These are phyloP conservation scores for Cercospora sp. DNA, from an alignment of 2,329 filamentous ascomycete species.

Conservation along the genomic window DNA sequence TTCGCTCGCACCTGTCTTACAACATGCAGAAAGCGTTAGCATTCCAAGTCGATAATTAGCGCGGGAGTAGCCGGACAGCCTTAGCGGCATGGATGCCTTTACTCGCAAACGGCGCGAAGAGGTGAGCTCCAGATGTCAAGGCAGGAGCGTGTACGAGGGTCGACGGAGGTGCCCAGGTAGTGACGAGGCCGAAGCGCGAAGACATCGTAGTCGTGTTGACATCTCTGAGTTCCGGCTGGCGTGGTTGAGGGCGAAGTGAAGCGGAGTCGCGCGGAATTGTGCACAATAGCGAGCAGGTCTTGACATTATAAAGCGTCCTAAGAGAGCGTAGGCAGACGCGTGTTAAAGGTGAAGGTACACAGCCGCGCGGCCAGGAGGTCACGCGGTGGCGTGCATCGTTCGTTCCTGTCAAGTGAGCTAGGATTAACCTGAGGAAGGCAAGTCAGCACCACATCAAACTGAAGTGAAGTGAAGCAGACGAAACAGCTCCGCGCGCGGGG, in stretches of 20 bases:
- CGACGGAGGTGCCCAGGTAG: not conserved
- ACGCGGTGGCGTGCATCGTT: not conserved
- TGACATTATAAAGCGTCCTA: not conserved
- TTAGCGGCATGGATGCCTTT: conserved; percentile 1
- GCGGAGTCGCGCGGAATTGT: not conserved
- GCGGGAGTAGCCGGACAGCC: not conserved
- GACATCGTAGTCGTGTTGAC: not conserved
- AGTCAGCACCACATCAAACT: not conserved
- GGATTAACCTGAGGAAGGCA: not conserved
- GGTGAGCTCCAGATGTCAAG: not conserved
- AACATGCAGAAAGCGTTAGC: not conserved
- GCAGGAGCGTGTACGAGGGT: not conserved
- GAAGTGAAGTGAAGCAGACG: not conserved
- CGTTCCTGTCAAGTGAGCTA: not conserved
- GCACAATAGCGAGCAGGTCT: not conserved
- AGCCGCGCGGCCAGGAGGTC: not conserved
- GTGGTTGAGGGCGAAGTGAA: not conserved
- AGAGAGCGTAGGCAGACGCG: not conserved
- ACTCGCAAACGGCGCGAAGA: not conserved
- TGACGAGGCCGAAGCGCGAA: not conserved
- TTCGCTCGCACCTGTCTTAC: not conserved
- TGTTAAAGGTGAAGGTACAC: not conserved
- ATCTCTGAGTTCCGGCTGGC: not conserved
- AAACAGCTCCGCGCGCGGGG: not conserved
- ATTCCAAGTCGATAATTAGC: not conserved